Base-by-base conservation (phyloP, 257 asterid genomes). In the Cinchona pubescens region DNA sequence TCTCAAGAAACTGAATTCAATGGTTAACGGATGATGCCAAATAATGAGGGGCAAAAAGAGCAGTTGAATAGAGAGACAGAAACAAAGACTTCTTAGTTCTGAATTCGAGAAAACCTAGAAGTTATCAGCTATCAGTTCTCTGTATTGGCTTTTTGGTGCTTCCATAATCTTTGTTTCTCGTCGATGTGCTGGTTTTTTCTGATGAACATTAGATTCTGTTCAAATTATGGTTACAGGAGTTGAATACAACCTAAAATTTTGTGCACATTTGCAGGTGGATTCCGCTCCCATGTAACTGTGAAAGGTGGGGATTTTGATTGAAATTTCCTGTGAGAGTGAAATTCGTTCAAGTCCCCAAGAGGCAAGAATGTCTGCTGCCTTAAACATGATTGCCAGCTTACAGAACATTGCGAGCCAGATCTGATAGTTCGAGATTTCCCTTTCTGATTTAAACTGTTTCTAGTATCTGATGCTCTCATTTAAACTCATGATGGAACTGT, bases 331-430 rank as follows among this genome's bases (percentile, higher is more conserved):
- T 62, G 34, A 38, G 49, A 49, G 81, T 16, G 45, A 51, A 58
- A 30, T 51, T 43, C 34, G 27, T 49, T 27, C 53, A 27, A 64
- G 49, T 14, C 70, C 68, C 32, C 40, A n/a, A 12, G 69, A 71
- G 62, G 72, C 77, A 48, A 61, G 77, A 70, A 72, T 25, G 11
- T 78, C 67, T 2, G 77, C 81, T 78, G 72, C 81, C 37, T 56
- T 67, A 38, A 21, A 64, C 51, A 78, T 78, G 69, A 71, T 72
- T 64, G 55, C 77, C 29, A 53, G 43, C 38, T 37, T 71, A 64
- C 67, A 37, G 32, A 21, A 6, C 0, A 2, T 45, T 43, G 62
- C 42, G 16, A 29, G 53, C 18, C 56, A 11, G 72, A 59, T 29
- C 15, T 53, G 64, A 18, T 77, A 60, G 56, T 70, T 56, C 11